These are phyloP conservation scores for Hibiscus trionum DNA, from an alignment of 345 rosid species.

Conservation along the genomic window DNA sequence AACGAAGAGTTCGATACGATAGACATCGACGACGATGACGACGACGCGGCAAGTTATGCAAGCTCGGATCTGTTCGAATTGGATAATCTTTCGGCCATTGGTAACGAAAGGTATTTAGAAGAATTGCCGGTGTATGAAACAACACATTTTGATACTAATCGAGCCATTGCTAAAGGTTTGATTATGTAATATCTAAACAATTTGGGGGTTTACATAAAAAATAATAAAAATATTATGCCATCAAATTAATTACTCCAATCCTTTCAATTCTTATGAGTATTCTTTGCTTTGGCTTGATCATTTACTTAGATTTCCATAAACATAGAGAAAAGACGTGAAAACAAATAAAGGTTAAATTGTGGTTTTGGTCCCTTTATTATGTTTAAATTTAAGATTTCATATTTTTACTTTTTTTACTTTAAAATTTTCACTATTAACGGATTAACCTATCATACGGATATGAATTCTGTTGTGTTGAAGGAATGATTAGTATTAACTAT, in stretches of 20 bases:
- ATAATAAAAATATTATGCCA: too few relatives aligned
- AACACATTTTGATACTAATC: conserved; percentile 65
- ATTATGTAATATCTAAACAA: conserved; percentile 45
- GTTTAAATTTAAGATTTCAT: too few relatives aligned
- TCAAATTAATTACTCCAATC: neutral
- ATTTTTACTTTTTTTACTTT: too few relatives aligned
- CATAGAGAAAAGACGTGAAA: too few relatives aligned
- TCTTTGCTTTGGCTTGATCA: neutral
- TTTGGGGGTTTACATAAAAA: conserved; percentile 33
- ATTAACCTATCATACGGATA: too few relatives aligned
- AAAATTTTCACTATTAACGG: too few relatives aligned
- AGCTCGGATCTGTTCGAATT: conserved; percentile 96
- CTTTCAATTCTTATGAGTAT: neutral
- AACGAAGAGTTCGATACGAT: conserved; percentile 12
- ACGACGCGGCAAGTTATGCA: conserved; percentile 66
- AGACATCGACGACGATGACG: conserved; percentile 23
- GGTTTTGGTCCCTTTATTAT: neutral
- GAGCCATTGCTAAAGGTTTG: conserved; percentile 65
- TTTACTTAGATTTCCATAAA: conserved; percentile 1
- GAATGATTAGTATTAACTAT: too few relatives aligned
- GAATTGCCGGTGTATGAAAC: conserved; percentile 96
- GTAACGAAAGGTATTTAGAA: conserved; percentile 57
- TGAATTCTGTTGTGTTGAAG: too few relatives aligned
- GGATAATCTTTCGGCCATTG: conserved; percentile 73
- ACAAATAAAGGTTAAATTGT: neutral